These are phyloP conservation scores for Phytophthora pinifolia DNA, from an alignment of 352 stramenopile genomes.

Conservation along the genomic window DNA sequence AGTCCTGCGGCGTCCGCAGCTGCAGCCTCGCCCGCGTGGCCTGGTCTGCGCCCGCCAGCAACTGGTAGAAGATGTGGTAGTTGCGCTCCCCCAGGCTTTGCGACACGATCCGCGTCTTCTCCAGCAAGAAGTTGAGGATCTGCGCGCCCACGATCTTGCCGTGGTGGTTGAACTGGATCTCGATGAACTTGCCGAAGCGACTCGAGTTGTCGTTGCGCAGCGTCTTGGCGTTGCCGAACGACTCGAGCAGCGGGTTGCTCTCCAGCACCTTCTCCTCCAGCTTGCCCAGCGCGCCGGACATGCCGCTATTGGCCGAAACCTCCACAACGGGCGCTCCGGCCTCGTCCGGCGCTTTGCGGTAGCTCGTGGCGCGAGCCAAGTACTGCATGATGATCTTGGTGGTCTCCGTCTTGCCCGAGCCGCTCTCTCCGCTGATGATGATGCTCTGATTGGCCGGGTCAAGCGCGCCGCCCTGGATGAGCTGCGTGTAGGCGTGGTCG, in stretches of 20 bases:
- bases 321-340: constrained; percentile 3
- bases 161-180: constrained; percentile 95
- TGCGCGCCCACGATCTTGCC: constrained; percentile 90
- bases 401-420: constrained; percentile 90
- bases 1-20: constrained; percentile 75
- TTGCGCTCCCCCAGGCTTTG: constrained; percentile 93
- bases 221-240: constrained; percentile 93
- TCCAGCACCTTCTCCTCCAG: constrained; percentile 87
- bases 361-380: constrained; percentile 75
- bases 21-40: constrained; percentile 63
- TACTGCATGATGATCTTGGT: constrained; percentile 94
- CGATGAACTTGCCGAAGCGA: constrained; percentile 98
- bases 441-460: constrained; percentile 90
- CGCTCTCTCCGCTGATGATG: constrained; percentile 92
- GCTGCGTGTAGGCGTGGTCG: constrained; percentile 87
- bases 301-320: constrained; percentile 66
- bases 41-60: constrained; percentile 81
- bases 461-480: constrained; percentile 82
- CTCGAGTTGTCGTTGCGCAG: constrained; percentile 97
- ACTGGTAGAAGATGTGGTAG: constrained; percentile 98
- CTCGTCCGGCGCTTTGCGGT: constrained; percentile 46
- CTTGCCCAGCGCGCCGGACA: constrained; percentile 89
- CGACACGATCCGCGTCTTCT: constrained; percentile 91
- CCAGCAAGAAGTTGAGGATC: constrained; percentile 91
- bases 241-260: constrained; percentile 89